phyloP scores from a whole-genome alignment of 2,329 filamentous ascomycete genomes.

The Colletotrichum higginsianum region DNA sequence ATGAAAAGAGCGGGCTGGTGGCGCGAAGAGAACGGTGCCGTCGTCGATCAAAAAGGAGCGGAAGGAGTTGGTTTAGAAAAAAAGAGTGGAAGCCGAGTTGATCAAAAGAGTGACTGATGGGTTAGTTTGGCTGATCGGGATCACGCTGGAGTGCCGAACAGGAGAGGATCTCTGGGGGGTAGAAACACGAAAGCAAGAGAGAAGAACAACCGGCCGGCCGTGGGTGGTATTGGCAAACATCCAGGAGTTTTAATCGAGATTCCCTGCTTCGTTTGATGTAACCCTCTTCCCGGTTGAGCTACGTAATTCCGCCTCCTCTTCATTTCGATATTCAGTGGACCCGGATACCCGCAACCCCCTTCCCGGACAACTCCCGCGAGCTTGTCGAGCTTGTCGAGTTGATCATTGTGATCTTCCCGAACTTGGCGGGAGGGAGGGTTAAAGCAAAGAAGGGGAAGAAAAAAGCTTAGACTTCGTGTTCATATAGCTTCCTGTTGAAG shows the following conservation, averaged over 20 bases:
- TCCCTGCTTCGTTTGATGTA: conserved; percentile 20
- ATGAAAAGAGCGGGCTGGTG: neutral
- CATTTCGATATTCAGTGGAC: conserved; percentile 18
- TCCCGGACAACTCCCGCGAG: conserved; percentile 10
- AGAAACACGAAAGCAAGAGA: conserved; percentile 14
- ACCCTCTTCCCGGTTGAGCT: conserved; percentile 21
- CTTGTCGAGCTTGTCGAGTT: neutral
- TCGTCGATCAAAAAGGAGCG: conserved; percentile 10
- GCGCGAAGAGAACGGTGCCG: neutral
- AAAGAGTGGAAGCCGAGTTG: conserved; percentile 32
- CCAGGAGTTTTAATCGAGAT: conserved; percentile 32
- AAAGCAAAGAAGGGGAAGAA: no score
- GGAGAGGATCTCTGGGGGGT: conserved; percentile 1
- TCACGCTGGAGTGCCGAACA: conserved; percentile 11
- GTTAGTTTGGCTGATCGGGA: neutral
- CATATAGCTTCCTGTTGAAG: neutral
- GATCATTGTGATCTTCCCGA: conserved; percentile 8
- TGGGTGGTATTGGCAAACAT: conserved; percentile 11
- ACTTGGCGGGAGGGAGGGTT: neutral
- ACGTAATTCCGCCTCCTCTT: conserved; percentile 12
- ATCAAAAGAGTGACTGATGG: conserved; percentile 24
- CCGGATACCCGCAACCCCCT: neutral
- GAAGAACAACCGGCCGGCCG: neutral
- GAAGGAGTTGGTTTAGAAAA: conserved; percentile 7
- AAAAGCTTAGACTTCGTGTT: neutral